Evolutionary conservation across 768 basidiomycete genomes (phyloP).

Genomic region (Tremella yokohamensis): DNA sequence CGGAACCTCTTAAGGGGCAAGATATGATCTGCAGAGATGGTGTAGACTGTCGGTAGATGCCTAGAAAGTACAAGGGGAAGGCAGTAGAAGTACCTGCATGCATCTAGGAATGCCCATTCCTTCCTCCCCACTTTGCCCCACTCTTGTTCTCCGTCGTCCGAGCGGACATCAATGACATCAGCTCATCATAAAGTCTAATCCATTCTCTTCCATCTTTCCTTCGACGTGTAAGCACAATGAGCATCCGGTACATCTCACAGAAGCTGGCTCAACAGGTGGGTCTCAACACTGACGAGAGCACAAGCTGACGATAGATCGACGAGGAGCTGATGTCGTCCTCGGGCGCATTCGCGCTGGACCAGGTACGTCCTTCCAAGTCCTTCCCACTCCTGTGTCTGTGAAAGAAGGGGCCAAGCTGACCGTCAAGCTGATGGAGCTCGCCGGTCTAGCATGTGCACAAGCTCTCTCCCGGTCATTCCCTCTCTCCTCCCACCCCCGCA

Average conservation of each 20-base stretch:
- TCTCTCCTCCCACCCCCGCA: slow-evolving; percentile 64
- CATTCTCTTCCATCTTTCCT: background rate
- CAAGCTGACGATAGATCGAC: slow-evolving; percentile 64
- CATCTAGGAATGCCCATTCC: too few relatives aligned
- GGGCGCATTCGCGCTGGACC: slow-evolving; percentile 92
- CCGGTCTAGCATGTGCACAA: slow-evolving; percentile 90
- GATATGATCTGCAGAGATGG: slow-evolving; percentile 56
- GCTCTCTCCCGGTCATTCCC: slow-evolving; percentile 73
- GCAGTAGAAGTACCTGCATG: too few relatives aligned
- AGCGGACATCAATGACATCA: too few relatives aligned
- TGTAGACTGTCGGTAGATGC: background rate
- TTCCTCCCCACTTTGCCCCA: too few relatives aligned
- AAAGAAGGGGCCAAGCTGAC: too few relatives aligned
- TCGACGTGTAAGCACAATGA: slow-evolving; percentile 25
- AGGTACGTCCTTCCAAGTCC: slow-evolving; percentile 55
- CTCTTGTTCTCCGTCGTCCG: too few relatives aligned
- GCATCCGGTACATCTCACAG: slow-evolving; percentile 45
- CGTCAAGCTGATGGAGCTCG: slow-evolving; percentile 85
- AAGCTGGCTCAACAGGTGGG: slow-evolving; percentile 47
- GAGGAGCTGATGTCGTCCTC: slow-evolving; percentile 82
- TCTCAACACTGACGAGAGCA: background rate
- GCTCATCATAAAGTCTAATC: background rate
- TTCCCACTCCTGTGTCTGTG: background rate
- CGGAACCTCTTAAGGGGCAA: slow-evolving; percentile 79
- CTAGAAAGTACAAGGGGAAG: too few relatives aligned